Percentiles rank a stretch among this genome's conserved stretches.
Evolutionary conservation across 208 protist species (phyloP).

Genomic region (Balamuthia mandrillaris): DNA sequence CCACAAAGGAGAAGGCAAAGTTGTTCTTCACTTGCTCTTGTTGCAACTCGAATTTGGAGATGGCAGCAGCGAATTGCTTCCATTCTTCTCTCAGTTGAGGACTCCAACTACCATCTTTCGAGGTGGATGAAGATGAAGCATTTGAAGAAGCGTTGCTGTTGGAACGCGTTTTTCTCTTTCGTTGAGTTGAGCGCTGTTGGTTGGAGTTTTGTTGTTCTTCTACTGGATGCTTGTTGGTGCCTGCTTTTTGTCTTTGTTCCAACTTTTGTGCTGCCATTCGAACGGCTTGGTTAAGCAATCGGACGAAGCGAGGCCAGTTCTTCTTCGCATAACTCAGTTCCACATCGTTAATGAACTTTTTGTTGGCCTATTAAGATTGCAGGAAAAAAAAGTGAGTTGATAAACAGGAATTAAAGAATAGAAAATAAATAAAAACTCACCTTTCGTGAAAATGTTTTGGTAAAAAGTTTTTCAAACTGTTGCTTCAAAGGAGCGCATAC

Average conservation of each 20-base stretch:
- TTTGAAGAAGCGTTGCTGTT: not conserved
- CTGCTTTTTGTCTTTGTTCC: not conserved
- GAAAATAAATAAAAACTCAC: not conserved
- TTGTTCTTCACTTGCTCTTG: constrained; percentile 60
- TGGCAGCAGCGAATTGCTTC: constrained; percentile 48
- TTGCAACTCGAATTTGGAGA: constrained; percentile 46
- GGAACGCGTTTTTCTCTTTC: not conserved
- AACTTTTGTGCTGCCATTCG: not conserved
- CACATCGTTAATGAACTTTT: constrained; percentile 55
- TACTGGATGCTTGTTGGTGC: not conserved
- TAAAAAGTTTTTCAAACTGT: constrained; percentile 88
- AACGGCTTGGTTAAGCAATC: no score
- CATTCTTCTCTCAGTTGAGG: constrained; percentile 47
- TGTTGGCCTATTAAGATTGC: constrained; percentile 24
- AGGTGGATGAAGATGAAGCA: not conserved
- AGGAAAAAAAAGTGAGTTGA: not conserved
- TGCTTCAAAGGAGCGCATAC: constrained; percentile 72
- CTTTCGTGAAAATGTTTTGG: constrained; percentile 81
- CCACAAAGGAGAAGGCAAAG: constrained; percentile 97
- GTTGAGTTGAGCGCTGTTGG: not conserved
- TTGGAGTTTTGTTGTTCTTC: not conserved
- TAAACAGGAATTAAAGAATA: not conserved
- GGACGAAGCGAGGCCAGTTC: no score
- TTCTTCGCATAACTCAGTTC: no score
- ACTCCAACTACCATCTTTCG: no score